These are phyloP conservation scores for Leccinellum luteum DNA, from an alignment of 768 basidiomycete species.

Conservation along the genomic window DNA sequence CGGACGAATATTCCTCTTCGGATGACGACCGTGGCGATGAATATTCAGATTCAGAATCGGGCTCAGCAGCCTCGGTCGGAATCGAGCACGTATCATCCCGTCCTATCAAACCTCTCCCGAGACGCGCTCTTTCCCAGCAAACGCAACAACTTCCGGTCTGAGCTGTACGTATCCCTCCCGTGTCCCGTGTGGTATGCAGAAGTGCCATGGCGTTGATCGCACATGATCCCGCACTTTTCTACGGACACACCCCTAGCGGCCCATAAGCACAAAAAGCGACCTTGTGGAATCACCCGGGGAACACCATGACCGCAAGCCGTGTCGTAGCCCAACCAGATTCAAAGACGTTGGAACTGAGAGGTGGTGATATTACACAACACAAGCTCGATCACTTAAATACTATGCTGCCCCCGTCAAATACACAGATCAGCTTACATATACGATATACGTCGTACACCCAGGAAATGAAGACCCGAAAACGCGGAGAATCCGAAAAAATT, in stretches of 20 bases:
- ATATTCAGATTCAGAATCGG: slow-evolving; percentile 16
- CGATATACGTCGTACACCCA: neutral
- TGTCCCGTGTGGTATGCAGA: neutral
- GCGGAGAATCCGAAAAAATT: neutral
- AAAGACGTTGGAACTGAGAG: neutral
- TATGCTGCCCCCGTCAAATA: neutral
- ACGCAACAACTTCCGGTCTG: slow-evolving; percentile 33
- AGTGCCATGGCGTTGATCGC: neutral
- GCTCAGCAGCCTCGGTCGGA: slow-evolving; percentile 22
- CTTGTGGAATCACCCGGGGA: neutral
- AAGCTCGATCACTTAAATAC: slow-evolving; percentile 2
- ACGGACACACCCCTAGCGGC: neutral
- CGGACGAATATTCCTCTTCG: slow-evolving; percentile 2
- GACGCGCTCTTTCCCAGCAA: slow-evolving; percentile 28
- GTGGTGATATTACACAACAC: slow-evolving; percentile 7
- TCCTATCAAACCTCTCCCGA: slow-evolving; percentile 48
- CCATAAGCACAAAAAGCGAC: neutral
- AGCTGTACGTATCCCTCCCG: neutral
- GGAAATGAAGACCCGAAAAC: neutral
- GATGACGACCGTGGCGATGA: slow-evolving; percentile 6
- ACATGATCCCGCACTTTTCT: neutral
- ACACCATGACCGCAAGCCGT: neutral
- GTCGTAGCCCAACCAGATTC: neutral
- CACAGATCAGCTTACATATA: slow-evolving; percentile 5
- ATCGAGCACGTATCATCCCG: slow-evolving; percentile 43